These are phyloP conservation scores for Cercis canadensis DNA, from an alignment of 306 rosid species.

Conservation along the genomic window DNA sequence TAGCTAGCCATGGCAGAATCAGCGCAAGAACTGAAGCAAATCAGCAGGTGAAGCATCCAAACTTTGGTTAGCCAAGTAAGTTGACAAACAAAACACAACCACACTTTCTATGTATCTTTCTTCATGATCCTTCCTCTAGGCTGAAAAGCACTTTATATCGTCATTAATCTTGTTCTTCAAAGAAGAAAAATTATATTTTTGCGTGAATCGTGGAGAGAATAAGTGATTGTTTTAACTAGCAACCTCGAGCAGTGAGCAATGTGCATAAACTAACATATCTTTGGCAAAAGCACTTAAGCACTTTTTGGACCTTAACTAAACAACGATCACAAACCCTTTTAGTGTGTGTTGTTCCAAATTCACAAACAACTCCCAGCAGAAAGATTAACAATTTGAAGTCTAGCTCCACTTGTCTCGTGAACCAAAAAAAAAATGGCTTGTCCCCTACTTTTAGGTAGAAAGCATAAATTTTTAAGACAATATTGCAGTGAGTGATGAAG, in stretches of 20 bases:
- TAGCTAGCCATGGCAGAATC: constrained; percentile 11
- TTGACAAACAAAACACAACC: background rate
- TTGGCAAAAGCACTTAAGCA: constrained; percentile 11
- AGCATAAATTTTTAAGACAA: constrained; percentile 5
- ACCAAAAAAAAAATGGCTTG: background rate
- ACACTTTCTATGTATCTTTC: background rate
- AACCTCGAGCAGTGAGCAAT: constrained; percentile 46
- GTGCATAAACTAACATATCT: constrained; percentile 19
- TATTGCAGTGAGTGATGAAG: constrained; percentile 11
- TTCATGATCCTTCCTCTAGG: background rate
- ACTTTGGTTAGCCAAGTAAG: constrained; percentile 30
- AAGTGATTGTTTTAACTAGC: constrained; percentile 27
- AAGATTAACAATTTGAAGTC: constrained; percentile 30
- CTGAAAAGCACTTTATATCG: background rate
- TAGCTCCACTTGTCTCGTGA: constrained; percentile 28
- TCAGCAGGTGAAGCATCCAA: constrained; percentile 25
- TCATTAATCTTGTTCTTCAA: constrained; percentile 31
- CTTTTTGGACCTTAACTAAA: constrained; percentile 27
- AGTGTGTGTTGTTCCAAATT: constrained; percentile 21
- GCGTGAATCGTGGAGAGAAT: constrained; percentile 33
- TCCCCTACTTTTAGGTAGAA: background rate
- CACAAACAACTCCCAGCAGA: constrained; percentile 9
- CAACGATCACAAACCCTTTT: constrained; percentile 22
- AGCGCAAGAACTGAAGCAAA: constrained; percentile 27
- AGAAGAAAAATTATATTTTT: constrained; percentile 11